These are phyloP conservation scores for Pseudocercospora fijiensis DNA, from an alignment of 2,329 filamentous ascomycete genomes.

Conservation along the genomic window DNA sequence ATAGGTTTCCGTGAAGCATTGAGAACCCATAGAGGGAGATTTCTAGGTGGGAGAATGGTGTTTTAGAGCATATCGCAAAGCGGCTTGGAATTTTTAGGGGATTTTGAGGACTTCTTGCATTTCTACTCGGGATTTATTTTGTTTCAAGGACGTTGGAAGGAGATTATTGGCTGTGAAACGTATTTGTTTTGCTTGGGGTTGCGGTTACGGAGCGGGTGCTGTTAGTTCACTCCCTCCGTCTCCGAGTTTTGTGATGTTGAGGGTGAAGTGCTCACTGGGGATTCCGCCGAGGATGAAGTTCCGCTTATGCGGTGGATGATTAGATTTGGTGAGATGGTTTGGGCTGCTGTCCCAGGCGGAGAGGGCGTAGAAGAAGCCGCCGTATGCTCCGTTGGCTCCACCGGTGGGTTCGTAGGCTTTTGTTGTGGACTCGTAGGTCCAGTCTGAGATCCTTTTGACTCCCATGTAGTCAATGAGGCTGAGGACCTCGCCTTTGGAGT, in stretches of 20 bases:
- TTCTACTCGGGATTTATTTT: background rate
- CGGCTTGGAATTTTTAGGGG: background rate
- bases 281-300: slow-evolving; percentile 9
- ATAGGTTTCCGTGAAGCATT: background rate
- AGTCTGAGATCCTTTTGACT: slow-evolving; percentile 1
- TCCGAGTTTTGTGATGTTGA: background rate
- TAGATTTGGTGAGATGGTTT: background rate
- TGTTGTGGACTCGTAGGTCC: background rate
- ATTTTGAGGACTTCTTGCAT: background rate
- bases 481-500: slow-evolving; percentile 7
- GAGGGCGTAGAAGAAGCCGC: slow-evolving; percentile 3
- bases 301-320: slow-evolving; percentile 3
- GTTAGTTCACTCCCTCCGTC: slow-evolving; percentile 5
- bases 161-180: background rate
- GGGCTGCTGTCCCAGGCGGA: background rate
- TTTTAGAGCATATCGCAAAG: background rate
- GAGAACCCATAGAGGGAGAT: background rate
- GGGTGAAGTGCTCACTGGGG: background rate
- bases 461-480: background rate
- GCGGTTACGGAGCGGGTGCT: background rate
- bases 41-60: background rate
- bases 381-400: slow-evolving; percentile 1
- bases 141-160: slow-evolving; percentile 1
- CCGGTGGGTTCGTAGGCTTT: slow-evolving; percentile 5
- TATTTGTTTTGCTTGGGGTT: background rate